These are phyloP conservation scores for Globisporangium yorkense DNA, from an alignment of 352 stramenopile species.

Conservation along the genomic window DNA sequence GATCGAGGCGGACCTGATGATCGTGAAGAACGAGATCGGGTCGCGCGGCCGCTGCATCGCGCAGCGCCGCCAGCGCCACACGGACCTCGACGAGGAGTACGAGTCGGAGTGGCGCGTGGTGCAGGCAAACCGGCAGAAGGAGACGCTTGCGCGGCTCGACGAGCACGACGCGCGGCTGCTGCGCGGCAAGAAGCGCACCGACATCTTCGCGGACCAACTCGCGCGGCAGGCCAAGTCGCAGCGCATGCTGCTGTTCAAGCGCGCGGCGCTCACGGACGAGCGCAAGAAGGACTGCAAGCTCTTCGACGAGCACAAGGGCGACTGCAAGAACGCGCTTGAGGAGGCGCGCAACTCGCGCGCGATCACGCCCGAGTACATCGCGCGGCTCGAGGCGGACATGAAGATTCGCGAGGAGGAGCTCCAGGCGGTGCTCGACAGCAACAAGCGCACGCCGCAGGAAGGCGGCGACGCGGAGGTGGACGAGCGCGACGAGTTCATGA, in stretches of 20 bases:
- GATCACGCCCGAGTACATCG: slow-evolving; percentile 83
- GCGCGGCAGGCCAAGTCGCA: slow-evolving; percentile 75
- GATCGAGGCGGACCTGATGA: slow-evolving; percentile 70
- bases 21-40: slow-evolving; percentile 77
- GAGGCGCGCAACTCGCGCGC: slow-evolving; percentile 57
- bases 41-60: slow-evolving; percentile 62
- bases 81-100: slow-evolving; percentile 75
- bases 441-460: slow-evolving; percentile 78
- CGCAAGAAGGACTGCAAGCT: slow-evolving; percentile 74
- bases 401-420: slow-evolving; percentile 75
- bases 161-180: slow-evolving; percentile 64
- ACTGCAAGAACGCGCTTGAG: slow-evolving; percentile 73
- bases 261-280: slow-evolving; percentile 77
- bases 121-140: slow-evolving; percentile 52
- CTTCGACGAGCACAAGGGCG: slow-evolving; percentile 82
- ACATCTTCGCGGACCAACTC: slow-evolving; percentile 79
- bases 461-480: slow-evolving; percentile 67
- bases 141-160: slow-evolving; percentile 56
- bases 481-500: slow-evolving; percentile 87
- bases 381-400: slow-evolving; percentile 80
- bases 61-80: slow-evolving; percentile 66
- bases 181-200: slow-evolving; percentile 79
- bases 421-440: slow-evolving; percentile 72
- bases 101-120: slow-evolving; percentile 82
- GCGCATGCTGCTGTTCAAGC: slow-evolving; percentile 86